Evolutionary conservation across 2,329 filamentous ascomycete species (phyloP).

Genomic region (Beauveria australis): DNA sequence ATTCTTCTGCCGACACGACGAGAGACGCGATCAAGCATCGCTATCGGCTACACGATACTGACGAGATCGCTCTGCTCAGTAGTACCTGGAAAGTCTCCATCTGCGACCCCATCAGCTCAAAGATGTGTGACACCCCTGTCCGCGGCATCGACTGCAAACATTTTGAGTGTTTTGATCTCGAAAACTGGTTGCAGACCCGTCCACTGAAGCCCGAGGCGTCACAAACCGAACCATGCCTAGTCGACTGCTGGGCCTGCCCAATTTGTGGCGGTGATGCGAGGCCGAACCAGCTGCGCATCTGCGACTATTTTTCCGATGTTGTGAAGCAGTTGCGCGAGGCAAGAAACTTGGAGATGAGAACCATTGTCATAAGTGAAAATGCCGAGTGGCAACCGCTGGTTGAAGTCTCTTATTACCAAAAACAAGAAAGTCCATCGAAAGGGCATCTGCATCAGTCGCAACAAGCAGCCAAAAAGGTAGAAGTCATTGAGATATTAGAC

Average conservation of each 20-base stretch:
- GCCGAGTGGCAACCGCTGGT: constrained; percentile 26
- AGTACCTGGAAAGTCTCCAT: constrained; percentile 3
- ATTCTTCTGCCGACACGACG: not conserved
- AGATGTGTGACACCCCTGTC: not conserved
- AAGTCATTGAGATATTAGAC: constrained; percentile 12
- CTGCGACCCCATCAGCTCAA: constrained; percentile 3
- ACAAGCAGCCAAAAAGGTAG: not conserved
- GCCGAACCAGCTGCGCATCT: constrained; percentile 61
- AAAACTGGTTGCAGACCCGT: constrained; percentile 25
- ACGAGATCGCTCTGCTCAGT: not conserved
- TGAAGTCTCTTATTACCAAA: not conserved
- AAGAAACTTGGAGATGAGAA: constrained; percentile 19
- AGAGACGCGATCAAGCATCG: not conserved
- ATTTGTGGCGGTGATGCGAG: constrained; percentile 72
- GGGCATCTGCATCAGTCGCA: not conserved
- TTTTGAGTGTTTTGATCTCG: constrained; percentile 28
- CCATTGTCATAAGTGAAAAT: constrained; percentile 21
- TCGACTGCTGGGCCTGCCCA: constrained; percentile 80
- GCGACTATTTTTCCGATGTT: constrained; percentile 64
- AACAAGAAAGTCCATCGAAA: not conserved
- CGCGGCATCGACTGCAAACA: constrained; percentile 7
- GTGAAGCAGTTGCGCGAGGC: constrained; percentile 37
- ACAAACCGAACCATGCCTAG: constrained; percentile 39
- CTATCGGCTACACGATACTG: not conserved
- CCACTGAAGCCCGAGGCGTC: not conserved